phyloP scores from a whole-genome alignment of 108 stramenopile species.

The Cyclotella distinguenda region DNA sequence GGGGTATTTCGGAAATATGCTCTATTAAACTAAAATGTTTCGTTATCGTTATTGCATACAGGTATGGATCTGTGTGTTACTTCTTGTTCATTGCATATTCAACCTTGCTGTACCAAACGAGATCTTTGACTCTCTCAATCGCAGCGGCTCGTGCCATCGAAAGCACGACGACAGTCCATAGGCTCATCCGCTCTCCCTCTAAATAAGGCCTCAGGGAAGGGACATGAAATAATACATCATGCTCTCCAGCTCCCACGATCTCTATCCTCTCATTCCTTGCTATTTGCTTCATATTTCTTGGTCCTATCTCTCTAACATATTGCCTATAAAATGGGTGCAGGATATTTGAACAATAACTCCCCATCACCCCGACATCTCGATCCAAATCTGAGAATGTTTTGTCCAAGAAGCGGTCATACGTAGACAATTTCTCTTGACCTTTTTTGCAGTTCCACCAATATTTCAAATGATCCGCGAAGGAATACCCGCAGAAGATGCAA shows the following conservation, averaged over 20 bases:
- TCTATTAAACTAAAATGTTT: neutral
- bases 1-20: constrained; percentile 38
- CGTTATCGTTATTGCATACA: neutral
- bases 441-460: constrained; percentile 34
- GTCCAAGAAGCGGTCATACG: neutral
- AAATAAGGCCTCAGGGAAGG: constrained; percentile 21
- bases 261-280: constrained; percentile 2
- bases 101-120: constrained; percentile 22
- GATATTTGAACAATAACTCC: neutral
- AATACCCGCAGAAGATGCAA: constrained; percentile 34
- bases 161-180: constrained; percentile 29
- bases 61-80: neutral
- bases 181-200: constrained; percentile 13
- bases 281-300: neutral
- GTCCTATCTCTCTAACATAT: constrained; percentile 22
- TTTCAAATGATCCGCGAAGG: constrained; percentile 37
- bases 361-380: neutral
- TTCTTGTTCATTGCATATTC: constrained; percentile 3
- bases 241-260: constrained; percentile 7
- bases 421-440: constrained; percentile 7
- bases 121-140: constrained; percentile 18
- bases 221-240: constrained; percentile 20
- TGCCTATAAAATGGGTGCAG: constrained; percentile 20
- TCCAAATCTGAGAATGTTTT: neutral
- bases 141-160: constrained; percentile 26